phyloP scores from a whole-genome alignment of 1,284 basidiomycete species.

The Rhizoctonia solani region DNA sequence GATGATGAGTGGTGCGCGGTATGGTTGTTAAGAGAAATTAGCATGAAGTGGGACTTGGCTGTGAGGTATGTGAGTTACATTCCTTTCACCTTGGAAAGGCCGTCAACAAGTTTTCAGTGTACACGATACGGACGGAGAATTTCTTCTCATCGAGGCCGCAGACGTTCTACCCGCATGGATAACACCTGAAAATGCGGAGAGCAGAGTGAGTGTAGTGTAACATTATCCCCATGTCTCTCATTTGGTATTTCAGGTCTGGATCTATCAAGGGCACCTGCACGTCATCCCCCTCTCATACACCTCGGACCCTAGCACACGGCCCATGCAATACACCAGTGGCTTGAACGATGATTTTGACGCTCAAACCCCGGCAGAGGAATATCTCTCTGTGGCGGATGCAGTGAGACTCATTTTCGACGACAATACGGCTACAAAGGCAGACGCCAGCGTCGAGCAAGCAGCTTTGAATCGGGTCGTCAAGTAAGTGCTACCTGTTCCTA shows the following conservation, averaged over 20 bases:
- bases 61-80: constrained; percentile 61
- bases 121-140: constrained; percentile 93
- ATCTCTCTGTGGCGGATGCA: constrained; percentile 67
- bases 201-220: constrained; percentile 71
- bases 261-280: constrained; percentile 79
- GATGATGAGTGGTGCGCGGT: constrained; percentile 97
- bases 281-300: constrained; percentile 78
- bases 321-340: constrained; percentile 39
- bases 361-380: constrained; percentile 45
- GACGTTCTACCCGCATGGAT: constrained; percentile 90
- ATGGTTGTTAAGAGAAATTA: constrained; percentile 82
- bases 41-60: constrained; percentile 72
- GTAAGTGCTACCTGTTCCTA: neutral
- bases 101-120: constrained; percentile 53
- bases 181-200: constrained; percentile 85
- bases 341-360: constrained; percentile 49
- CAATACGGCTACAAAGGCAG: constrained; percentile 59
- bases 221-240: constrained; percentile 41
- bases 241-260: constrained; percentile 74
- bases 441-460: constrained; percentile 59
- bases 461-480: constrained; percentile 66
- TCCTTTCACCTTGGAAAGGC: constrained; percentile 30
- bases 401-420: constrained; percentile 64
- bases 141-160: constrained; percentile 95
- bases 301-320: constrained; percentile 61